Evolutionary conservation across 805 yeast genomes (phyloP), one percentile per base, ranked within the genome.

Genomic region (Wickerhamiella nectarea): DNA sequence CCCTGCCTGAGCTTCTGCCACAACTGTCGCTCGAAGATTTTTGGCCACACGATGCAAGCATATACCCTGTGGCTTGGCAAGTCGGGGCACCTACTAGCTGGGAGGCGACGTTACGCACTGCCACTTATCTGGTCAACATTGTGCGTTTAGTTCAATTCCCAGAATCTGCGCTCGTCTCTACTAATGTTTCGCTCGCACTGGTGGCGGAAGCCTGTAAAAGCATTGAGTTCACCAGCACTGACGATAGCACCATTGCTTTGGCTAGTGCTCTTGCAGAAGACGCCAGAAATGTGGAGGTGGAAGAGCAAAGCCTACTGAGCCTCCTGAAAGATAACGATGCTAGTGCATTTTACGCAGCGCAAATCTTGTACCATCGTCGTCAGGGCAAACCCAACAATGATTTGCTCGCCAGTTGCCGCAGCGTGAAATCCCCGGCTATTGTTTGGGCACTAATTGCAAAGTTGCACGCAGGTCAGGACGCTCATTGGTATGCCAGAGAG

Each of bases 371-470:
- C 31, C n/a, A 25, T 6, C 28, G 19, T 10, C 20, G 36, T 19
- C 4, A 12, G n/a, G 14, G 14, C 9, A 20, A 29, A 9, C 28
- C 24, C 10, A 21, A 22, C 25, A 17, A 11, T 10, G 38, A 33
- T n/a, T 12, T 24, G 12, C 14, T 31, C 29, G 9, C 8, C 31
- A 14, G 21, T 10, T 10, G 38, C 11, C 46, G 50, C 8, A 12
- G 22, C 12, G 17, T 50, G 19, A 19, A 24, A 10, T 25, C 20
- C 7, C 43, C 46, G 1, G 7, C 46, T 3, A 33, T 49, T 2
- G 39, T 36, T 4, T 55, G 52, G 6, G 55, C 56, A 11, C 38
- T 53, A 11, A n/a, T 52, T 4, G 48, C 53, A 2, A 41, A 49
- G 14, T 35, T 22, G 6, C 43, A 43, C 9, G 38, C 34, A 0